phyloP scores from a whole-genome alignment of 345 rosid genomes.

The Eucalyptus pumila region DNA sequence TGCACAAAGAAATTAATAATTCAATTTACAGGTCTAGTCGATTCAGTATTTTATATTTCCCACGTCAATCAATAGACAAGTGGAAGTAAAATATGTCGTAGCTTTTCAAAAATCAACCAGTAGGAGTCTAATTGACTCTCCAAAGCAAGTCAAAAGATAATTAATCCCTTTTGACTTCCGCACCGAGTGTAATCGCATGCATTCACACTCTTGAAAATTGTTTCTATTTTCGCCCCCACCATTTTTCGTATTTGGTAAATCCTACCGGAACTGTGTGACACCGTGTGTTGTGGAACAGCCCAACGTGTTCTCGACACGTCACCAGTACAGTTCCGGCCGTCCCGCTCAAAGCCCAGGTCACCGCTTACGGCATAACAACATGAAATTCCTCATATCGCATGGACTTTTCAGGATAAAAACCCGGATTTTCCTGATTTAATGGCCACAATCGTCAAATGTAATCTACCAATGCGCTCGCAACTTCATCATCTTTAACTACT shows the following conservation, averaged over 20 bases:
- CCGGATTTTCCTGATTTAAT: neutral
- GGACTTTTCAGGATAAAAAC: neutral
- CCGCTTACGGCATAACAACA: neutral
- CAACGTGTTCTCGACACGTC: neutral
- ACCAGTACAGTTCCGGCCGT: neutral
- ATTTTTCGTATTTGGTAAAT: neutral
- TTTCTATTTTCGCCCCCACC: neutral
- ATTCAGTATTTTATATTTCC: neutral
- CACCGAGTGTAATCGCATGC: neutral
- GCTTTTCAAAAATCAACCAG: neutral
- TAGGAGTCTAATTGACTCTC: neutral
- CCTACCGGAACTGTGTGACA: neutral
- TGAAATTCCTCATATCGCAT: neutral
- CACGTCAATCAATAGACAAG: neutral
- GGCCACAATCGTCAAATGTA: neutral
- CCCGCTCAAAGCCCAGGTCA: neutral
- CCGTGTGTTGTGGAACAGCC: neutral
- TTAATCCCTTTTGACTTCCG: neutral
- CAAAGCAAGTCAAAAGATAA: neutral
- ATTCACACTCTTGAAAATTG: neutral
- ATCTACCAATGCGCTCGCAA: neutral
- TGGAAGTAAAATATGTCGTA: accelerated
- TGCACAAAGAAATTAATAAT: neutral
- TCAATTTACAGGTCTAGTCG: neutral
- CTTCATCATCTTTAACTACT: neutral